These are phyloP conservation scores for Lotmaria passim DNA, from an alignment of 208 protist species.

Conservation along the genomic window DNA sequence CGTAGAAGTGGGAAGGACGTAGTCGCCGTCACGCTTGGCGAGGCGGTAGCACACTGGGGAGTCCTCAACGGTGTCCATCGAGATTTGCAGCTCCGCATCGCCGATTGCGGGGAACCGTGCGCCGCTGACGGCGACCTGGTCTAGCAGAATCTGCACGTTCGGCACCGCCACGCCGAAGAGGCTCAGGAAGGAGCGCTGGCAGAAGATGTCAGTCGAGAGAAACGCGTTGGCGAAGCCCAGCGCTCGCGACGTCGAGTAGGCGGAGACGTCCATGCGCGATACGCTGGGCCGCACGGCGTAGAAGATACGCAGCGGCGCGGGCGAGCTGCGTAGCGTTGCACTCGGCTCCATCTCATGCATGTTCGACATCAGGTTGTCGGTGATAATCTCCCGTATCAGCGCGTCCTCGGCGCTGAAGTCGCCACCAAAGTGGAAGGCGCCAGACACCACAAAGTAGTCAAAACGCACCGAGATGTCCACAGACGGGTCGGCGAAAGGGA, in stretches of 20 bases:
- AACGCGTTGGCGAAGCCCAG: constrained; percentile 59
- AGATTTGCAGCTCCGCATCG: constrained; percentile 48
- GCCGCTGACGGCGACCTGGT: constrained; percentile 39
- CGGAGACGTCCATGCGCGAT: constrained; percentile 57
- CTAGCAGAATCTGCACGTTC: constrained; percentile 59
- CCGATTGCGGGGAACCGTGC: constrained; percentile 40
- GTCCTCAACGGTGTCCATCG: constrained; percentile 49
- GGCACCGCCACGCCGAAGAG: constrained; percentile 60
- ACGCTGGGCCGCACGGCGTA: constrained; percentile 48
- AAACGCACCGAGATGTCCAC: constrained; percentile 70
- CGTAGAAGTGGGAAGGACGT: constrained; percentile 24
- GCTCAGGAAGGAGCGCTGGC: constrained; percentile 61
- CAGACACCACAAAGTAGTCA: constrained; percentile 77
- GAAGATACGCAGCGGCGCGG: constrained; percentile 65
- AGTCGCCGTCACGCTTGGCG: constrained; percentile 26
- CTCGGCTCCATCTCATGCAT: constrained; percentile 65
- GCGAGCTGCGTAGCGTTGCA: constrained; percentile 33
- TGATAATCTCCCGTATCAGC: constrained; percentile 57
- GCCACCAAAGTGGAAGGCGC: constrained; percentile 64
- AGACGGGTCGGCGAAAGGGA: constrained; percentile 55
- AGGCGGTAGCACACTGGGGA: constrained; percentile 40
- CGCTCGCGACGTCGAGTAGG: constrained; percentile 68
- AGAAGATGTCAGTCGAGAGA: constrained; percentile 68
- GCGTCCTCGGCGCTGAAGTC: constrained; percentile 60
- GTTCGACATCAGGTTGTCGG: constrained; percentile 66